These are phyloP conservation scores for Bretschneidera sinensis DNA, from an alignment of 345 rosid species.

Conservation along the genomic window DNA sequence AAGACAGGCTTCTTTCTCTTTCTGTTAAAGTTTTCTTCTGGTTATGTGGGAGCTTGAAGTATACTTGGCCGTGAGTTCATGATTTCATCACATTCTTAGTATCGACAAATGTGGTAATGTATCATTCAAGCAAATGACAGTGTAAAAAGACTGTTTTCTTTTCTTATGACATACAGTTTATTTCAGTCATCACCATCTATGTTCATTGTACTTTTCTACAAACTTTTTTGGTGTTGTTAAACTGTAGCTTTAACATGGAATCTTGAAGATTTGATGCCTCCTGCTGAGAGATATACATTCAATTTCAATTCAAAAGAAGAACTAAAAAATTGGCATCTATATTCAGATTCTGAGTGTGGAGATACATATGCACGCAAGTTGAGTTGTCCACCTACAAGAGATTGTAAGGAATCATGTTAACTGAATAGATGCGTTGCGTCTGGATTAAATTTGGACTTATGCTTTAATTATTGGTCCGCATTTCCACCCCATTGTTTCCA, in stretches of 20 bases:
- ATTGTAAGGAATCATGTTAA: background rate
- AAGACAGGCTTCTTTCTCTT: too few relatives aligned
- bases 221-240: conserved; percentile 9
- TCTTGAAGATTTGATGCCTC: conserved; percentile 78
- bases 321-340: conserved; percentile 81
- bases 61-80: too few relatives aligned
- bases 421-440: background rate
- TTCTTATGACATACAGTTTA: too few relatives aligned
- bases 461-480: background rate
- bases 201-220: background rate
- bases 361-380: conserved; percentile 36
- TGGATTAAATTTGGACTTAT: background rate
- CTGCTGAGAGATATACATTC: conserved; percentile 62
- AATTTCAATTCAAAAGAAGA: conserved; percentile 73
- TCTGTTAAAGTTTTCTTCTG: too few relatives aligned
- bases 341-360: conserved; percentile 92
- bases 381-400: background rate
- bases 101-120: too few relatives aligned
- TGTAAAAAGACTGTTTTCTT: too few relatives aligned
- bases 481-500: background rate
- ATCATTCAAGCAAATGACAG: too few relatives aligned
- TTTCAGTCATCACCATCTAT: too few relatives aligned
- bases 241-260: conserved; percentile 78
- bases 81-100: too few relatives aligned
- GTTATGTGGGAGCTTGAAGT: too few relatives aligned